Conservation (phyloP, 2,329 filamentous ascomycete species). For the Colletotrichum gigasporum region DNA sequence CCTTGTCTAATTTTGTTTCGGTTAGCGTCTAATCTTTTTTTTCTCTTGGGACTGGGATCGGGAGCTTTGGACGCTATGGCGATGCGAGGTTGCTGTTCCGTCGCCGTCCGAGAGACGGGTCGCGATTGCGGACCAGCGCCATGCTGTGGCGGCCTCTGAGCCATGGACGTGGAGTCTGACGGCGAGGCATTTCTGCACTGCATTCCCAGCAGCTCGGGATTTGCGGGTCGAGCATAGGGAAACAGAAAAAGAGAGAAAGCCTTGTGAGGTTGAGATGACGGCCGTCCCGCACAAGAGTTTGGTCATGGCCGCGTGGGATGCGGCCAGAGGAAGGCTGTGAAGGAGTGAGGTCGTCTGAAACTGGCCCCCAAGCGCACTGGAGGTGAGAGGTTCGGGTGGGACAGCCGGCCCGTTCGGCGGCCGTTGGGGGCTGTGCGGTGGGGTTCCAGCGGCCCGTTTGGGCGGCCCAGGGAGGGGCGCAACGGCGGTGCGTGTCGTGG, state of each 20-base stretch:
- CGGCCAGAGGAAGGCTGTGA: constrained; percentile 26
- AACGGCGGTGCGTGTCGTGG: too few species aligned
- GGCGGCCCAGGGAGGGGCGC: constrained; percentile 15
- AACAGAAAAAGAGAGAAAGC: constrained; percentile 22
- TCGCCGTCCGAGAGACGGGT: not conserved
- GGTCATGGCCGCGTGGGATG: constrained; percentile 1
- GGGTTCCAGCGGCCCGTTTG: constrained; percentile 27
- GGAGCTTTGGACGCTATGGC: not conserved
- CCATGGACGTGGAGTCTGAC: constrained; percentile 1
- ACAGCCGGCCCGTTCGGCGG: constrained; percentile 27
- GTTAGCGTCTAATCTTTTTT: too few species aligned
- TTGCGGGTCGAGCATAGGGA: not conserved
- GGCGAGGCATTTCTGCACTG: constrained; percentile 5
- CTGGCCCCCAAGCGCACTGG: not conserved
- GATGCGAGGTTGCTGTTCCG: not conserved
- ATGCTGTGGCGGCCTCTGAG: not conserved
- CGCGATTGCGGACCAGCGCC: not conserved
- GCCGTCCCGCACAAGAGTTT: not conserved
- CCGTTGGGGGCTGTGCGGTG: constrained; percentile 27
- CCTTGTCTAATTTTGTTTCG: not conserved
- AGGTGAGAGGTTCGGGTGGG: not conserved
- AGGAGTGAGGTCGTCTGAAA: not conserved
- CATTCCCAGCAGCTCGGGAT: not conserved
- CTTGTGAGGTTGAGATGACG: constrained; percentile 23
- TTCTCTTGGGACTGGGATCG: not conserved